Evolutionary conservation across 768 basidiomycete species (phyloP), one percentile per base, ranked within the genome.

Genomic region (Galerina sulciceps): DNA sequence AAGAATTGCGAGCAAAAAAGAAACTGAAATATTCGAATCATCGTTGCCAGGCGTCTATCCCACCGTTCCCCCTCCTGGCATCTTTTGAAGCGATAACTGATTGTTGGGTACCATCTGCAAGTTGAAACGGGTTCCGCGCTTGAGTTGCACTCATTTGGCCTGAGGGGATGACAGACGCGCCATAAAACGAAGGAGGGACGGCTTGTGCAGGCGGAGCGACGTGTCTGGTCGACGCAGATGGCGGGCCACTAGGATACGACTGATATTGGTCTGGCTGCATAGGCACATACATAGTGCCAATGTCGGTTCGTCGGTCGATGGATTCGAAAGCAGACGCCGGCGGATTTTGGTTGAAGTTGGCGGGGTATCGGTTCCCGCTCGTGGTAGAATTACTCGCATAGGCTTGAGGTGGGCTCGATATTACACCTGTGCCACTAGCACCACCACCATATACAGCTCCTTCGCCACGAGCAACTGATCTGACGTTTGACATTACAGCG

Each of bases 241-340:
- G 70, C 17, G 75, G 68, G 40, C 48, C 62, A 36, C 70, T 71
- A 52, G 76, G 67, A 66, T 90, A 90, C 36, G 81, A 68, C 61
- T 82, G 81, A 71, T 85, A 93, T 63, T 89, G 88, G 22, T 94
- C 92, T 35, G 92, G 89, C 70, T 93, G 93, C 81, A 94, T 83
- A 1, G 93, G 91, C 37, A 87, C 87, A 68, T 87, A 94, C 73
- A 94, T 71, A 56, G 82, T 83, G 41, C 84, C 85, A 37, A 90
- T 85, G 49, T 90, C 89, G 23, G 83, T 73, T 54, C 87, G 81
- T 49, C 84, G 78, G 53, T 87, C 87, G 15, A 88, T 63, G n/a
- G 84, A 71, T 45, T 89, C 87, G 65, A 88, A 89, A 15, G 83
- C 54, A 60, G 79, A 67, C 49, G 69, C 59, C 48, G 71, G 60